These are phyloP conservation scores for Basidioascus undulatus DNA, from an alignment of 768 basidiomycete species.

Conservation along the genomic window DNA sequence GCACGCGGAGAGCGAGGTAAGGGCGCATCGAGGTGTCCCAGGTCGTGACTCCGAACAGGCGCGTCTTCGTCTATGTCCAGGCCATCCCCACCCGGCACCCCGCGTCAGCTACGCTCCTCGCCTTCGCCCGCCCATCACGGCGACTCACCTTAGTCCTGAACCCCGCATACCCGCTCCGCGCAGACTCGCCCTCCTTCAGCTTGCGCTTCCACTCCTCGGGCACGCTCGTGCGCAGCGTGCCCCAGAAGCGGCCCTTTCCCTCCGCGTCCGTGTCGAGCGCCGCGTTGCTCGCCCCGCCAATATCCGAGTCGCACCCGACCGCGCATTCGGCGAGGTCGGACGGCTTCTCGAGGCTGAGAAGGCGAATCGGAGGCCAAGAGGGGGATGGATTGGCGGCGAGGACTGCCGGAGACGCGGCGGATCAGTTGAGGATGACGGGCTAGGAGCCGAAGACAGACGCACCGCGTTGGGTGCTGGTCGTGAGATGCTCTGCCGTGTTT, in stretches of 20 bases:
- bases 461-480: no score
- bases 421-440: no score
- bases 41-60: constrained; percentile 59
- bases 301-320: constrained; percentile 65
- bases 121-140: not conserved
- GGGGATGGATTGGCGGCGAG: no score
- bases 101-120: no score
- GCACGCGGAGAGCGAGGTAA: constrained; percentile 56
- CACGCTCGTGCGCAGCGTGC: constrained; percentile 47
- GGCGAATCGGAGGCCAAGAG: no score
- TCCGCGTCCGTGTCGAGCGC: constrained; percentile 42
- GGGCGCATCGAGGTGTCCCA: constrained; percentile 65
- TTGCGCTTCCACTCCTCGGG: constrained; percentile 39
- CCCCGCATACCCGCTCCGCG: constrained; percentile 65
- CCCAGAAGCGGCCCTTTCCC: constrained; percentile 42
- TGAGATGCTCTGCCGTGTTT: no score
- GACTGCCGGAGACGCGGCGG: no score
- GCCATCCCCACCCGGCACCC: no score
- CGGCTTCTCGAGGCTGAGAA: constrained; percentile 38
- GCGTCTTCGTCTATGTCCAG: no score
- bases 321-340: constrained; percentile 40
- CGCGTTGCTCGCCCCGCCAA: constrained; percentile 45
- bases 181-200: constrained; percentile 20
- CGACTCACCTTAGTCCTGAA: constrained; percentile 55
- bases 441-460: no score